Evolutionary conservation across 495 filamentous ascomycete genomes (phyloP), one percentile per base, ranked within the genome.

Genomic region (Lepidopterella palustris): DNA sequence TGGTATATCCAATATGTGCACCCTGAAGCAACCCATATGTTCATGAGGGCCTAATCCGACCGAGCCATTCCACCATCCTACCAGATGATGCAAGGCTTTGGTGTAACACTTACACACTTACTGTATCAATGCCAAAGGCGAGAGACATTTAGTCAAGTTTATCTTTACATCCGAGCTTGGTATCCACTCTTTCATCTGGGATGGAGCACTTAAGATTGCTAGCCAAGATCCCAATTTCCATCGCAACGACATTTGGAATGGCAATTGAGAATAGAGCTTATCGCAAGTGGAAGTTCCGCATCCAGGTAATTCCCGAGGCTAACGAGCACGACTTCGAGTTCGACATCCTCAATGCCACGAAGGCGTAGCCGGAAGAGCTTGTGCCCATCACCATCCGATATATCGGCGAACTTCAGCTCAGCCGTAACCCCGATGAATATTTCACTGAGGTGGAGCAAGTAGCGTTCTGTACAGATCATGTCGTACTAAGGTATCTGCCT

Each of bases 31-130:
- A 91, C 88, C 0, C 88, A 95, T 68, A 92, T 91, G 87, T 88
- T 84, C 59, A 82, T 87, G 73, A 92, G 88, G 88, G 76, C 84
- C 51, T 87, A 88, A 86, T 85, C 80, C 42, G 90, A 95, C 68
- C 81, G 88, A 11, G 82, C 78, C 28, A 92, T 92, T 55, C 90
- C 90, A 20, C 81, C 89, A 4, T 90, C 86, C 2, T 89, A 77
- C 66, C 85, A 84, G 24, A 93, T 92, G 88, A 92, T 95, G 87
- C 87, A 95, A 68, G 90, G 90, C 0, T 95, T 93, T 60, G 89
- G 90, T 45, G 90, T 95, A n/a, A n/a, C n/a, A n/a, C n/a, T 57
- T 91, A 95, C 69, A 93, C 90, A 0, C 95, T 79, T 68, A 86
- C 81, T 1, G 76, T 95, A 1, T 74, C 82, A 92, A 93, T 61